Percentiles rank a stretch among this genome's conserved stretches.
Conservation (phyloP, 202 grass and related monocot species). For the Zoysia matrella region DNA sequence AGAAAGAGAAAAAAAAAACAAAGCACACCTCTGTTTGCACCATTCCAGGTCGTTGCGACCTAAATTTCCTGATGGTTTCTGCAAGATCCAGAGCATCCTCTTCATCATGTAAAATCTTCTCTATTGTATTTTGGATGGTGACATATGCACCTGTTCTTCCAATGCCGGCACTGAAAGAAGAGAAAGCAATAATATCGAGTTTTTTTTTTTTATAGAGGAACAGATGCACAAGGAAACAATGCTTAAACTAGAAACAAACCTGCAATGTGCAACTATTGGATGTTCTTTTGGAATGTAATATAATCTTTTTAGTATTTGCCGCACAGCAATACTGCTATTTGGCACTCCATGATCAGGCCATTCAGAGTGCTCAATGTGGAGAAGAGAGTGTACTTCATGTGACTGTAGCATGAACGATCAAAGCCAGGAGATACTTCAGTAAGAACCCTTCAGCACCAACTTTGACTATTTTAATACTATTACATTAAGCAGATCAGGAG, state of each 20-base stretch:
- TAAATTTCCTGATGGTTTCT: slow-evolving; percentile 71
- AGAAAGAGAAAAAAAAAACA: slow-evolving; percentile 8
- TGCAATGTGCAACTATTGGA: slow-evolving; percentile 94
- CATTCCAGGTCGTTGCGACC: slow-evolving; percentile 73
- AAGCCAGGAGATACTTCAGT: not conserved
- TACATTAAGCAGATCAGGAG: not conserved
- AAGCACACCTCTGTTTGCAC: slow-evolving; percentile 83
- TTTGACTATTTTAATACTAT: not conserved
- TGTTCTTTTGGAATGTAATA: slow-evolving; percentile 42
- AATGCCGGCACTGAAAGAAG: slow-evolving; percentile 79
- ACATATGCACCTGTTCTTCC: slow-evolving; percentile 91
- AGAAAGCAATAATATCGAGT: slow-evolving; percentile 22
- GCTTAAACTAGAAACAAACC: slow-evolving; percentile 55
- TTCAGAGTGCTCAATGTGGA: slow-evolving; percentile 80
- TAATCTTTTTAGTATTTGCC: slow-evolving; percentile 68
- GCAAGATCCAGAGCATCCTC: slow-evolving; percentile 53
- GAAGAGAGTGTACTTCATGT: slow-evolving; percentile 53
- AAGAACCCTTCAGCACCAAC: slow-evolving; percentile 14
- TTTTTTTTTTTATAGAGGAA: not conserved
- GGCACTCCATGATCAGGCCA: slow-evolving; percentile 98
- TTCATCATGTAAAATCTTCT: slow-evolving; percentile 80
- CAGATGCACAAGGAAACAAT: not conserved
- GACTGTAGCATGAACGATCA: slow-evolving; percentile 49
- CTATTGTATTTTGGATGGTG: slow-evolving; percentile 81
- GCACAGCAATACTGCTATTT: slow-evolving; percentile 46